Percentiles rank a stretch among this genome's conserved stretches.
phyloP scores from a whole-genome alignment of 2,329 filamentous ascomycete genomes.

The Microdochium paspali region DNA sequence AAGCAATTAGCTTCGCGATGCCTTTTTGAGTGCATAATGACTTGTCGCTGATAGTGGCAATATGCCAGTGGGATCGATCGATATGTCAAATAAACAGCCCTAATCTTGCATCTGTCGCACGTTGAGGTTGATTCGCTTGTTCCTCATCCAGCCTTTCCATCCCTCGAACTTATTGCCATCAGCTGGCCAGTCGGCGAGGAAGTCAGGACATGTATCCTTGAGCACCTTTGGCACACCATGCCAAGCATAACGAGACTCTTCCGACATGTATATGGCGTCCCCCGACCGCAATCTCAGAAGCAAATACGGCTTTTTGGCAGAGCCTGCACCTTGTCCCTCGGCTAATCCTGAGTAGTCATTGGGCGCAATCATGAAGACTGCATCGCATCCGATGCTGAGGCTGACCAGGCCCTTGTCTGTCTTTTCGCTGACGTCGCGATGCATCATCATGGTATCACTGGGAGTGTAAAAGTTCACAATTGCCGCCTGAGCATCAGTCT shows the following conservation, averaged over 20 bases:
- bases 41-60: not conserved
- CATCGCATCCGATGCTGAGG: conserved; percentile 83
- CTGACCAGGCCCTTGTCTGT: conserved; percentile 72
- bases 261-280: conserved; percentile 84
- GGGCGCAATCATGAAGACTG: conserved; percentile 75
- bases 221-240: conserved; percentile 89
- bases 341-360: conserved; percentile 25
- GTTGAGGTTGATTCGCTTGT: conserved; percentile 86
- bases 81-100: not conserved
- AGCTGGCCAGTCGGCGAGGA: conserved; percentile 67
- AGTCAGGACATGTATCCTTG: conserved; percentile 66
- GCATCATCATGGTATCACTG: conserved; percentile 83
- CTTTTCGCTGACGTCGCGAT: conserved; percentile 87
- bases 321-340: conserved; percentile 9
- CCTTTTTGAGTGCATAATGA: not conserved
- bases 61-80: not conserved
- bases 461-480: conserved; percentile 92
- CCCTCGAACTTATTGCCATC: conserved; percentile 43
- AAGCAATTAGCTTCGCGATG: too few relatives aligned
- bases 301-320: conserved; percentile 36
- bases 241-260: conserved; percentile 79
- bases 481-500: conserved; percentile 74
- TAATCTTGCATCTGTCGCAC: conserved; percentile 74
- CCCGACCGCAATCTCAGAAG: conserved; percentile 68
- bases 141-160: conserved; percentile 82